Evolutionary conservation across 2,329 filamentous ascomycete species (phyloP).

Genomic region (Elsinoe necatrix): DNA sequence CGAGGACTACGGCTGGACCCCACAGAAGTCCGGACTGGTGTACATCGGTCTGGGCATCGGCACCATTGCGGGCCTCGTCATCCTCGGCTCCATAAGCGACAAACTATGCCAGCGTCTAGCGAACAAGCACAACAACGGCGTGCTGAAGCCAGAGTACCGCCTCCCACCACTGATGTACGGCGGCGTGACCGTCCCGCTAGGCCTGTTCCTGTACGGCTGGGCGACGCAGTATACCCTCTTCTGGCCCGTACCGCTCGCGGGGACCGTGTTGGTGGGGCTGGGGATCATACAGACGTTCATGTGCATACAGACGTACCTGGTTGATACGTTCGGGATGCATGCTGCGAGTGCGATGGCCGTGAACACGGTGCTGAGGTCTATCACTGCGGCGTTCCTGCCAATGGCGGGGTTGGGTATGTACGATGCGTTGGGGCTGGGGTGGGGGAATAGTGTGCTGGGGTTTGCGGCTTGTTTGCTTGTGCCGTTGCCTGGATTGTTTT

Average conservation of each 20-base stretch:
- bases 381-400: conserved; percentile 51
- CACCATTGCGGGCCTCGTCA: conserved; percentile 26
- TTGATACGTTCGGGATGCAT: conserved; percentile 52
- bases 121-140: conserved; percentile 26
- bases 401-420: conserved; percentile 53
- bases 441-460: conserved; percentile 50
- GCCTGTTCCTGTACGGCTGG: conserved; percentile 28
- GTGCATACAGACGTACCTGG: conserved; percentile 47
- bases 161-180: conserved; percentile 23
- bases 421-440: conserved; percentile 49
- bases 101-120: conserved; percentile 21
- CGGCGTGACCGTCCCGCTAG: conserved; percentile 22
- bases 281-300: conserved; percentile 24
- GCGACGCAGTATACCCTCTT: conserved; percentile 22
- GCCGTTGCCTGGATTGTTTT: conserved; percentile 39
- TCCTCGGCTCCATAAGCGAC: conserved; percentile 22
- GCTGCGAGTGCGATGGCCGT: conserved; percentile 58
- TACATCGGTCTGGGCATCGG: conserved; percentile 37
- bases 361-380: conserved; percentile 50
- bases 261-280: conserved; percentile 24
- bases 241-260: conserved; percentile 24
- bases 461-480: conserved; percentile 45
- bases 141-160: conserved; percentile 40
- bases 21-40: conserved; percentile 32
- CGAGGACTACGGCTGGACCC: conserved; percentile 34